These are phyloP conservation scores for Trypanosoma lewisi DNA, from an alignment of 208 protist species.

Conservation along the genomic window DNA sequence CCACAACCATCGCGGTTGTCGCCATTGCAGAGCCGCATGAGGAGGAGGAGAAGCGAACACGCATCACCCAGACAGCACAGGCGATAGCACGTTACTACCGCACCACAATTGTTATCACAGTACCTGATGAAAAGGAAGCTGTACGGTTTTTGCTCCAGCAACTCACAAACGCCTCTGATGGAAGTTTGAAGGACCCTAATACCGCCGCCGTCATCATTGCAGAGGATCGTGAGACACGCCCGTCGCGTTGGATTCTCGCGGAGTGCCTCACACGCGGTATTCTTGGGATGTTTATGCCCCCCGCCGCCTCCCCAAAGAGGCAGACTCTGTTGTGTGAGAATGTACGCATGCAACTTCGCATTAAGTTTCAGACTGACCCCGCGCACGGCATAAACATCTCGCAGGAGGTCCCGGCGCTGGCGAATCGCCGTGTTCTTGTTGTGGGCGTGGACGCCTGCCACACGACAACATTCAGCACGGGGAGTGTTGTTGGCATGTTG, in stretches of 20 bases:
- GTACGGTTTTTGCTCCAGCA: slow-evolving; percentile 60
- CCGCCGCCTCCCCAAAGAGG: slow-evolving; percentile 30
- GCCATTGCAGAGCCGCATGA: slow-evolving; percentile 44
- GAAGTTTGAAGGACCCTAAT: slow-evolving; percentile 46
- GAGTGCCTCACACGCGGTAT: slow-evolving; percentile 82
- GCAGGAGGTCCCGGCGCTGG: slow-evolving; percentile 63
- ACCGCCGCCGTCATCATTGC: slow-evolving; percentile 66
- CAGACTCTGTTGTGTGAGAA: slow-evolving; percentile 41
- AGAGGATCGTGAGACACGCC: slow-evolving; percentile 43
- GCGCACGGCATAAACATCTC: slow-evolving; percentile 60
- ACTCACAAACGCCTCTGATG: slow-evolving; percentile 8
- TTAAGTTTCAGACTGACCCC: slow-evolving; percentile 74
- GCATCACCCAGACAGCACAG: slow-evolving; percentile 45
- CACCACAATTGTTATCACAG: slow-evolving; percentile 34
- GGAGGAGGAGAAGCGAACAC: slow-evolving; percentile 40
- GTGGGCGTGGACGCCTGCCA: slow-evolving; percentile 88
- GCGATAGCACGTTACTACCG: slow-evolving; percentile 56
- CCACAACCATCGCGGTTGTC: slow-evolving; percentile 59
- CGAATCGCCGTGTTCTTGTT: slow-evolving; percentile 48
- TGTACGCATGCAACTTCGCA: slow-evolving; percentile 38
- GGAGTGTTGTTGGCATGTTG: slow-evolving; percentile 74
- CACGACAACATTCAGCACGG: slow-evolving; percentile 65
- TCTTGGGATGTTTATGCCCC: slow-evolving; percentile 45
- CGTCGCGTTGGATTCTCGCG: slow-evolving; percentile 69
- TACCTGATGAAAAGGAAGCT: slow-evolving; percentile 50